A percentile compares a stretch with the other conserved stretches of the same genome.
These are phyloP conservation scores for Lathyrus aphaca DNA, from an alignment of 306 rosid genomes.

Conservation along the genomic window DNA sequence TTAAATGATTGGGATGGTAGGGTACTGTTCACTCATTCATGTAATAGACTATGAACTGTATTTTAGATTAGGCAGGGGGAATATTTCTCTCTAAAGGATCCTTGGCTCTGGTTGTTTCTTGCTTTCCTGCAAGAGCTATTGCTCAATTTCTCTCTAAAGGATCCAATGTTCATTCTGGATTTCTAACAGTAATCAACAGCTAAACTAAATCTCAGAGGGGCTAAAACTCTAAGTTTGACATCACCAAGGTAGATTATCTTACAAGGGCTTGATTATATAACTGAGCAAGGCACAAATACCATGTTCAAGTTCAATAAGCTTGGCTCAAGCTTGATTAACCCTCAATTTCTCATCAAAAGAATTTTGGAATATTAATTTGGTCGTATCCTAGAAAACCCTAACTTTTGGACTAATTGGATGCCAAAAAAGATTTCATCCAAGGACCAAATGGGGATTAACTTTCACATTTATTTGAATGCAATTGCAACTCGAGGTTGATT, in stretches of 20 bases:
- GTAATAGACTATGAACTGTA: too few relatives aligned
- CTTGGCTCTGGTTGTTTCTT: too few relatives aligned
- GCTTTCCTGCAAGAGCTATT: too few relatives aligned
- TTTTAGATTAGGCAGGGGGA: too few relatives aligned
- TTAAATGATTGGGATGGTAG: too few relatives aligned
- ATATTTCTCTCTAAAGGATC: too few relatives aligned
- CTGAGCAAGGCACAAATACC: too few relatives aligned
- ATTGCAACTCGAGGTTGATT: background rate
- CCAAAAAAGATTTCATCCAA: background rate
- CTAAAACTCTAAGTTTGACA: background rate
- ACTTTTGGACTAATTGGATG: constrained; percentile 9
- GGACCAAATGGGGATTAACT: constrained; percentile 2
- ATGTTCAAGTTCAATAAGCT: too few relatives aligned
- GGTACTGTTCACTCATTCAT: too few relatives aligned
- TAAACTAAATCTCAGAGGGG: background rate
- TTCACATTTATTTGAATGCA: background rate
- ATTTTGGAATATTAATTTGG: constrained; percentile 2
- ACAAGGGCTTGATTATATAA: background rate
- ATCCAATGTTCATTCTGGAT: too few relatives aligned
- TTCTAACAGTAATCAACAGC: background rate
- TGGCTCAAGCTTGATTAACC: background rate
- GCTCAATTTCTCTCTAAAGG: too few relatives aligned
- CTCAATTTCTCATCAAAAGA: background rate
- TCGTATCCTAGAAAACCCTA: constrained; percentile 5
- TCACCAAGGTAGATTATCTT: background rate